These are phyloP conservation scores for Ophiostoma ulmi DNA, from an alignment of 2,329 filamentous ascomycete genomes.

Conservation along the genomic window DNA sequence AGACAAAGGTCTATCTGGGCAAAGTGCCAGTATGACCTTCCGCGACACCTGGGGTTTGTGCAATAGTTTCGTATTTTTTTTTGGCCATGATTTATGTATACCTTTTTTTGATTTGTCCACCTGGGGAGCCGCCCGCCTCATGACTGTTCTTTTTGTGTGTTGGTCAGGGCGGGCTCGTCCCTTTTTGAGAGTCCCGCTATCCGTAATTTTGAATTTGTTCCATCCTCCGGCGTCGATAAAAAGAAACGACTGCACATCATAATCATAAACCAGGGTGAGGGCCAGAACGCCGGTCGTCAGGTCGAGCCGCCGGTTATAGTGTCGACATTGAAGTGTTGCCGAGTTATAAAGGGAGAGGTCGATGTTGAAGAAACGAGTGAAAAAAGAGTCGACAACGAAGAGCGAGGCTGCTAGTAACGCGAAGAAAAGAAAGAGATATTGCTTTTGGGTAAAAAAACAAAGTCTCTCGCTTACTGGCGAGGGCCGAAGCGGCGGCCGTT, in stretches of 20 bases:
- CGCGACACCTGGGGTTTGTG: slow-evolving; percentile 75
- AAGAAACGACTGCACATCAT: slow-evolving; percentile 19
- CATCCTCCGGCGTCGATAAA: slow-evolving; percentile 15
- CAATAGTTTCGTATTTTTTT: slow-evolving; percentile 36
- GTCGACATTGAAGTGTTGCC: neutral
- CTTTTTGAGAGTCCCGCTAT: slow-evolving; percentile 9
- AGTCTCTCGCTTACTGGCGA: slow-evolving; percentile 39
- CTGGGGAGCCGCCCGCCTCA: slow-evolving; percentile 1
- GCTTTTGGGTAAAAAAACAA: neutral
- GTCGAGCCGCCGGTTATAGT: neutral
- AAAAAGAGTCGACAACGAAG: slow-evolving; percentile 19
- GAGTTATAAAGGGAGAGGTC: neutral
- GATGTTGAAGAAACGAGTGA: slow-evolving; percentile 16
- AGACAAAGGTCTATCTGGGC: slow-evolving; percentile 54
- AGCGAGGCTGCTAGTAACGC: slow-evolving; percentile 11
- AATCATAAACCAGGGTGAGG: slow-evolving; percentile 14
- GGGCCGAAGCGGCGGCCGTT: slow-evolving; percentile 44
- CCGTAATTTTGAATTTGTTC: slow-evolving; percentile 14
- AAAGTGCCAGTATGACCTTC: slow-evolving; percentile 54
- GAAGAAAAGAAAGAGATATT: neutral
- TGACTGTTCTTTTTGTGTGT: neutral
- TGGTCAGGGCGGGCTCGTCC: slow-evolving; percentile 9
- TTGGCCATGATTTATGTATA: slow-evolving; percentile 2
- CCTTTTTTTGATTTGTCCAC: slow-evolving; percentile 13
- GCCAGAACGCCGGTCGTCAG: slow-evolving; percentile 14